Conservation (phyloP, 2,329 filamentous ascomycete species). For the Teratosphaeria pseudoeucalypti region DNA sequence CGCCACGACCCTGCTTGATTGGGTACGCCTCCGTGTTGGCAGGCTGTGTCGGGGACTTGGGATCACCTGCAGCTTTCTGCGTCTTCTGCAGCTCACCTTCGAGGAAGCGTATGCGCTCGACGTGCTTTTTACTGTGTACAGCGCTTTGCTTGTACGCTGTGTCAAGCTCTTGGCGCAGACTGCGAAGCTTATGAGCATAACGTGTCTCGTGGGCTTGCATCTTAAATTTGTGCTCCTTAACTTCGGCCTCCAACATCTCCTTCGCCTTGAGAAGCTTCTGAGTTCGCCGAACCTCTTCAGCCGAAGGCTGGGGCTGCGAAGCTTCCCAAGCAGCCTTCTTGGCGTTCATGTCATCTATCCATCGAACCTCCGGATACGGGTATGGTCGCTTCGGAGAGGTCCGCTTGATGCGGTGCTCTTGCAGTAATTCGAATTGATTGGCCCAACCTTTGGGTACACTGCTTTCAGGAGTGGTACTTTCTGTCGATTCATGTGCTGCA, state of each 20-base stretch:
- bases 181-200: constrained; percentile 17
- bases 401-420: constrained; percentile 18
- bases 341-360: constrained; percentile 20
- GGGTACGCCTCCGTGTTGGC: background rate
- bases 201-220: constrained; percentile 9
- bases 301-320: constrained; percentile 4
- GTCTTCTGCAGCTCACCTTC: constrained; percentile 13
- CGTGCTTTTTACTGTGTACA: constrained; percentile 17
- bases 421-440: constrained; percentile 18
- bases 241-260: constrained; percentile 11
- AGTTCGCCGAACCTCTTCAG: constrained; percentile 11
- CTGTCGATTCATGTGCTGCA: constrained; percentile 23
- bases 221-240: constrained; percentile 18
- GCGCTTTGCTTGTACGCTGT: constrained; percentile 21
- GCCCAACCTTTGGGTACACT: constrained; percentile 17
- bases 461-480: constrained; percentile 4
- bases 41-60: background rate
- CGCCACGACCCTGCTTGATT: constrained; percentile 19
- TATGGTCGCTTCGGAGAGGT: constrained; percentile 6
- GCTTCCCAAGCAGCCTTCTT: constrained; percentile 8
- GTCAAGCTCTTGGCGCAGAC: constrained; percentile 16
- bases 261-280: constrained; percentile 16
- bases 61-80: constrained; percentile 8
- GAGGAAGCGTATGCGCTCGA: constrained; percentile 14
- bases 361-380: constrained; percentile 8